Percentiles rank a stretch among this genome's conserved stretches.
These are phyloP conservation scores for Coemansia sp. DNA, from an alignment of 192 early-diverging fungal species.

Conservation along the genomic window DNA sequence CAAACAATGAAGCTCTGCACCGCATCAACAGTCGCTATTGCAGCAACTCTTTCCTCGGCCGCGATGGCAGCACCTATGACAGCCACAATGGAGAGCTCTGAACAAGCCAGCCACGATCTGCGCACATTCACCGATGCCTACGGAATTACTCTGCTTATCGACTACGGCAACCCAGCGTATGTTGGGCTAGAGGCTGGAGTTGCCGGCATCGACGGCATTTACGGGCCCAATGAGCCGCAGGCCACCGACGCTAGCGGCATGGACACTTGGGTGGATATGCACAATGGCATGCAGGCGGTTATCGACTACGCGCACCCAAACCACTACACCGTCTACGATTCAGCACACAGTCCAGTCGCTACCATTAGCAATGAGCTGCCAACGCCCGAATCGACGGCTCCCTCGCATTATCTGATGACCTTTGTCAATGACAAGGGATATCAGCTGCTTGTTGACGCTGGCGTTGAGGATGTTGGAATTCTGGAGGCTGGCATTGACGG, in stretches of 20 bases:
- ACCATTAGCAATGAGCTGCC: constrained; percentile 10
- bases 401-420: constrained; percentile 34
- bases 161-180: constrained; percentile 31
- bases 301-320: constrained; percentile 37
- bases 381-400: neutral
- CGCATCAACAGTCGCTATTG: neutral
- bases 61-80: neutral
- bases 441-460: constrained; percentile 32
- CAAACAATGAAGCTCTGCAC: neutral
- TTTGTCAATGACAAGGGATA: constrained; percentile 24
- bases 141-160: constrained; percentile 32
- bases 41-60: constrained; percentile 9
- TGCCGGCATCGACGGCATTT: constrained; percentile 31
- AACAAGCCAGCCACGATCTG: constrained; percentile 14
- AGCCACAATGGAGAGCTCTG: neutral
- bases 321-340: constrained; percentile 35
- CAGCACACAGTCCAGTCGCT: constrained; percentile 17
- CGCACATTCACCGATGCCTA: constrained; percentile 32
- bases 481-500: constrained; percentile 17
- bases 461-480: constrained; percentile 13
- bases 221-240: constrained; percentile 13
- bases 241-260: constrained; percentile 10
- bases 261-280: constrained; percentile 34
- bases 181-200: constrained; percentile 15
- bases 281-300: constrained; percentile 32